Evolutionary conservation across 306 rosid genomes (phyloP), one percentile per base, ranked within the genome.

Genomic region (Pterocarpus macrocarpus): DNA sequence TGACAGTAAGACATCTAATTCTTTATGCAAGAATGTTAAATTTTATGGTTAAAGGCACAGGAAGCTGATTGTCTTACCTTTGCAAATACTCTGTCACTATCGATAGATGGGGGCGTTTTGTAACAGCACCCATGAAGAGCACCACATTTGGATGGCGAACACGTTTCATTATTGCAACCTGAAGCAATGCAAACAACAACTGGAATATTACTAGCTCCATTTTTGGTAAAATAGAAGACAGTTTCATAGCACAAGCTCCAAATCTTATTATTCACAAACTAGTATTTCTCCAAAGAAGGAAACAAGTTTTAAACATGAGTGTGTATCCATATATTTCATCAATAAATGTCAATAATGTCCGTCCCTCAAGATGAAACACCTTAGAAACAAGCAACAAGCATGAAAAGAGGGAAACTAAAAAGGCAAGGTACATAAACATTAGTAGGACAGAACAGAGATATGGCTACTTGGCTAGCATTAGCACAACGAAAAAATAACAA

Each of bases 121-220:
- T 95, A 65, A 95, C 99, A 28, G 97, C 97, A 35, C 98, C 99
- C 99, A 95, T 95, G 90, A 95, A 95, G 50, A 95, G 98, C 78
- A 95, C 99, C 68, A 95, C 92, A 78, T 93, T 93, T 39, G 98
- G 99, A 90, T 93, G 99, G 64, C 99, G 96, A 13, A 95, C 96
- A 8, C 96, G 97, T 84, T 95, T 95, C 99, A 95, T 93, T 81
- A 95, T 95, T 57, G 99, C 94, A 82, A 95, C 99, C 99, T 95
- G 85, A 72, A 64, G 63, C 75, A 47, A 64, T 77, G 68, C 34
- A 64, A 79, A 80, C 47, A 61, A 66, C 38, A 85, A 84, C 75
- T 75, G 36, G 13, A 70, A 61, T 70, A 53, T 76, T 38, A 72
- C 69, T 22, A 49, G 35, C 57, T 77, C 58, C 45, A 33, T 69